Base-by-base conservation (phyloP, 768 basidiomycete genomes). In the Suillus sp. region DNA sequence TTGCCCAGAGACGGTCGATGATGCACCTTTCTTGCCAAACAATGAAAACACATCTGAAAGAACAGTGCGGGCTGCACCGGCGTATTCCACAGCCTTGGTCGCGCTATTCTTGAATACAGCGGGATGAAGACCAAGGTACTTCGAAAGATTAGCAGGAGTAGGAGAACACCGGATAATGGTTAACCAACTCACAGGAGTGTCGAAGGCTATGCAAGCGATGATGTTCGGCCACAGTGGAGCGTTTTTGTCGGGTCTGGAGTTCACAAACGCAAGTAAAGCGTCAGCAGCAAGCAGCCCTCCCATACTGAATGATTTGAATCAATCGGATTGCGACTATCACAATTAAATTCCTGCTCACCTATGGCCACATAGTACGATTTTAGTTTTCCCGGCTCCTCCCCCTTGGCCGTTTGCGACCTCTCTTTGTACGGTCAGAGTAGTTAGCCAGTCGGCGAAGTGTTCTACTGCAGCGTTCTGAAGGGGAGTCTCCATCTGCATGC, bases 111-210 rank as follows among this genome's bases (percentile, higher is more conserved):
- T 95, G 81, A 95, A 92, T 38, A 95, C 87, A 61, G 80, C 79
- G 0, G 95, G 95, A 68, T 96, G 88, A 25, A 98, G 78, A 16
- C 96, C 95, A 25, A 93, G 84, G 76, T 90, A 97, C 94, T 96
- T 67, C 10, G 67, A 27, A 27, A 64, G 9, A 63, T 48, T 13
- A 9, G 22, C 38, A 64, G 56, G 22, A 18, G 8, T 43, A 9
- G n/a, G 55, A 43, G 30, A 45, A 38, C 20, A 45, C 34, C 38
- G 50, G 30, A 60, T 63, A 9, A 53, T 10, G 30, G 38, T 30
- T 6, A 67, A n/a, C n/a, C 58, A 37, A 72, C 86, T 69, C 75
- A 93, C 95, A 11, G 95, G 96, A 0, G 96, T 96, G 71, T 98
- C 95, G 70, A 91, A 96, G 7, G 95, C 90, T 54, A 94, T 78